Base-by-base conservation (phyloP, 2,329 filamentous ascomycete genomes). In the Cyphellophora attinorum region DNA sequence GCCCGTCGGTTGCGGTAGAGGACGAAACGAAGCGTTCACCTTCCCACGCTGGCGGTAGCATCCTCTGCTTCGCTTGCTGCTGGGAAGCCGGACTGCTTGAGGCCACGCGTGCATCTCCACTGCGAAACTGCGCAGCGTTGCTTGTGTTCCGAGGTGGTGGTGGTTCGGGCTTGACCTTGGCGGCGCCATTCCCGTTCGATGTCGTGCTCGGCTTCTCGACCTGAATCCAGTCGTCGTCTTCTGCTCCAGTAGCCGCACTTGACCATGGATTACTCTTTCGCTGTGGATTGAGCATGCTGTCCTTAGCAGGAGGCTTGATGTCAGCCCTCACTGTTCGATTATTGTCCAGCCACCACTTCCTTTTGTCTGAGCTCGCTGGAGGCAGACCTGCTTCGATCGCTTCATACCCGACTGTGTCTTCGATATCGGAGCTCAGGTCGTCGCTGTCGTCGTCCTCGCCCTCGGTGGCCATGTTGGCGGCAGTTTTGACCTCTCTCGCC, bases 201-300 rank as follows among this genome's bases (percentile, higher is more conserved):
- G 8, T 16, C 10, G 16, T 25, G 11, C 8, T 40, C 16, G 21
- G 15, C n/a, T 33, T 40, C 15, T 47, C 36, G n/a, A 49, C 39
- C 19, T 52, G 35, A 15, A 93, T 76, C 91, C 91, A 96, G 51
- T 95, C 88, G 6, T 80, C 74, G 55, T 93, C 84, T 6, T 80
- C 74, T 55, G 93, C 84, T 1, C 72, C 65, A 1, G 35, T 37
- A 23, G 47, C 44, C 8, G 21, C 8, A 8, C 8, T 8, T 35
- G 70, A 71, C 55, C 93, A 96, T 0, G 91, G 91, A 50, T 96
- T 96, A 1, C 81, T 75, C 10, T 76, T 74, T 31, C 84, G 74
- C 19, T 75, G 70, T 2, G 80, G 75, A 54, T 94, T 95, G 14
- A 84, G 70, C 2, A 76, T 62, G 48, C 76, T 69, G 8, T 72